Evolutionary conservation across 805 yeast genomes (phyloP), one percentile per base, ranked within the genome.

Genomic region (Candida palmyrensis): DNA sequence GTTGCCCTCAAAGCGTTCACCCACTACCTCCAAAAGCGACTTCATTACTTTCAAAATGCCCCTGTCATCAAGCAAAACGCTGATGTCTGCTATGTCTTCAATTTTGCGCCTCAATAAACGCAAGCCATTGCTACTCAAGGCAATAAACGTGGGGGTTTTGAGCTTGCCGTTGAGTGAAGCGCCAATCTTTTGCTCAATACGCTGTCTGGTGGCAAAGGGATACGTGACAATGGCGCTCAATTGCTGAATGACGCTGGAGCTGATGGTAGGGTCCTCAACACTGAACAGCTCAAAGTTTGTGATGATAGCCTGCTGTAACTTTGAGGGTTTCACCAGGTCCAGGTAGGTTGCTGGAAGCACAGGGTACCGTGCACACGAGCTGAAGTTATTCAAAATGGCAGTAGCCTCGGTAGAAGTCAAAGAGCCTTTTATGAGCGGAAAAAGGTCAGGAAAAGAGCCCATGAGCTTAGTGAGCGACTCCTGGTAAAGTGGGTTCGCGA

Each of bases 281-380:
- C 30, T 30, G 3, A 59, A 48, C 0, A 54, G 40, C 2, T 55
- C 48, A 16, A 89, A 48, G 25, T 73, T 73, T 1, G 60, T 61
- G 18, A 85, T 48, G 1, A 85, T 77, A 0, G 77, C 59, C 1
- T 47, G 40, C 48, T 89, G 97, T 27, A 90, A 57, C 7, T 68
- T 65, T 0, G 96, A 75, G 16, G 71, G 73, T 13, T 55, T 53
- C 14, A 17, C 47, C 25, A 65, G 59, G 49, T 87, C 96, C 3
- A 59, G 51, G 21, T 64, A 64, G 41, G 65, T 66, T 19, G 66
- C 75, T 6, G 87, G 82, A 23, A 86, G 61, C 9, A 82, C 68
- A 1, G 94, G 95, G 52, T 82, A 87, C 25, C 84, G 62, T 1
- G 83, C 75, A 37, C 87, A 76, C 11, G 77, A 66, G 45, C 75